Percentiles rank a stretch among this genome's conserved stretches.
phyloP scores from a whole-genome alignment of 768 basidiomycete species.

The Hemileccinum impolitum region DNA sequence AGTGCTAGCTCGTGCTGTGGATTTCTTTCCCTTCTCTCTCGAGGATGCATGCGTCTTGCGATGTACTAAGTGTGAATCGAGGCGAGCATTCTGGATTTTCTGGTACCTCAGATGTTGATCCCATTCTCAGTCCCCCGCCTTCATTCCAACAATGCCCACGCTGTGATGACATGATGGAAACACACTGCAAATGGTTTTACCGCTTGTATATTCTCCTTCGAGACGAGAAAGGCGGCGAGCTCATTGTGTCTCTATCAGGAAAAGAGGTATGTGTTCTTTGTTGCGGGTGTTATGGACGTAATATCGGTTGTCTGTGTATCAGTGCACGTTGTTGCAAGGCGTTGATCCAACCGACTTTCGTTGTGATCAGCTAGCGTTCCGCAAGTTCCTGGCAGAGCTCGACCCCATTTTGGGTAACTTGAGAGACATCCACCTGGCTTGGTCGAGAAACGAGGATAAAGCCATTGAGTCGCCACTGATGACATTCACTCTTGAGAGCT shows the following conservation, averaged over 20 bases:
- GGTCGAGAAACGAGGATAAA: conserved; percentile 18
- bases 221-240: conserved; percentile 42
- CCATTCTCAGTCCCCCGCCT: conserved; percentile 40
- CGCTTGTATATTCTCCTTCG: conserved; percentile 48
- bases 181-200: conserved; percentile 47
- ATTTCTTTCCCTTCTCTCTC: conserved; percentile 53
- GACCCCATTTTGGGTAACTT: conserved; percentile 48
- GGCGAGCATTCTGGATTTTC: conserved; percentile 35
- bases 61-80: conserved; percentile 51
- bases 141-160: conserved; percentile 43
- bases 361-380: conserved; percentile 37
- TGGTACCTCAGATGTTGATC: not conserved
- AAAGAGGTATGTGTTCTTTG: conserved; percentile 35
- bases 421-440: conserved; percentile 36
- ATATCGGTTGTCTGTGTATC: not conserved
- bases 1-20: conserved; percentile 48
- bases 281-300: not conserved
- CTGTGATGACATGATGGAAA: conserved; percentile 53
- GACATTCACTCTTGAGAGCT: conserved; percentile 30
- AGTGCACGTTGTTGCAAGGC: conserved; percentile 46
- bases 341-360: conserved; percentile 42
- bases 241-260: conserved; percentile 49
- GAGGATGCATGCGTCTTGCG: conserved; percentile 44
- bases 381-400: conserved; percentile 39
- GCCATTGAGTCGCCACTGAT: conserved; percentile 24